Evolutionary conservation across 2,329 filamentous ascomycete genomes (phyloP).

Genomic region (Ophiostoma montium): DNA sequence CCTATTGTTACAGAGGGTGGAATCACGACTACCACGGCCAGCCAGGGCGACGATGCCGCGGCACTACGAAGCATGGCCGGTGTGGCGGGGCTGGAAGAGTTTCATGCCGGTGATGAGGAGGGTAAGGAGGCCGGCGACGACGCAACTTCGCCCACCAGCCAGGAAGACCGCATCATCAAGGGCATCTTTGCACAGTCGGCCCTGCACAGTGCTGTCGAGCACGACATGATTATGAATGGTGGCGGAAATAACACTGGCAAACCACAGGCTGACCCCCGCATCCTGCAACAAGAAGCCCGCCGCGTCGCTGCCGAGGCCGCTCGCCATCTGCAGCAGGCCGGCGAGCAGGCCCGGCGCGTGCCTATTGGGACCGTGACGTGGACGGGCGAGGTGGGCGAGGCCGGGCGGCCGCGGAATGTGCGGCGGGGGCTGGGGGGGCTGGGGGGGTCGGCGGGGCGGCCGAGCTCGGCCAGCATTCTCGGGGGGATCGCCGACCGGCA

Average conservation of each 20-base stretch:
- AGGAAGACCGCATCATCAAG: conserved; percentile 70
- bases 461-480: conserved; percentile 40
- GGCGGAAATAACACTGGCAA: conserved; percentile 60
- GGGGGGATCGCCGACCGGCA: conserved; percentile 44
- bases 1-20: conserved; percentile 8
- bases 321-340: conserved; percentile 57
- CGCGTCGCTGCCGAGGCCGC: conserved; percentile 67
- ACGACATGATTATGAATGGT: conserved; percentile 79
- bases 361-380: conserved; percentile 82
- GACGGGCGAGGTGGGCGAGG: conserved; percentile 74
- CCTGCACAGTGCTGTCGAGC: conserved; percentile 83
- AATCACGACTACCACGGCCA: no score
- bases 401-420: conserved; percentile 47
- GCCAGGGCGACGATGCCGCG: conserved; percentile 5
- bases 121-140: conserved; percentile 25
- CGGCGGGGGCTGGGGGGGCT: conserved; percentile 32
- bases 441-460: no score
- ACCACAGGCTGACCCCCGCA: conserved; percentile 57
- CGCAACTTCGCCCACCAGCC: conserved; percentile 23
- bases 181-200: conserved; percentile 77
- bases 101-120: conserved; percentile 30
- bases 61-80: conserved; percentile 31
- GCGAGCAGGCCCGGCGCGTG: conserved; percentile 54
- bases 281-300: conserved; percentile 71
- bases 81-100: conserved; percentile 52